phyloP scores from a whole-genome alignment of 495 filamentous ascomycete genomes.

The Penicillium manginii region DNA sequence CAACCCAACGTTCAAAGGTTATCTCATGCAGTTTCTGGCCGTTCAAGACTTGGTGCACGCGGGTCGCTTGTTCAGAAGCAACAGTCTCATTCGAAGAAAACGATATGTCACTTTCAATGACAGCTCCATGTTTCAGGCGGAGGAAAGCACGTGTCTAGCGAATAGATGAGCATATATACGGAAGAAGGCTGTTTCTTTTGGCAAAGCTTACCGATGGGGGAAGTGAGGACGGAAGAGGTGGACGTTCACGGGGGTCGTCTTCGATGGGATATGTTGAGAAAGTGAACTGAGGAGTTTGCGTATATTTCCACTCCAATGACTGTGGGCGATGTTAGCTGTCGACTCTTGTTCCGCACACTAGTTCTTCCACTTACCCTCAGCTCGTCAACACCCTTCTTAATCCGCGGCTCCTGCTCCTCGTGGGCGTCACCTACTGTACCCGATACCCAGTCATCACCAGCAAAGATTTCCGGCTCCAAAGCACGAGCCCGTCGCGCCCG shows the following conservation, averaged over 20 bases:
- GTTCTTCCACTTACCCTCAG: conserved; percentile 50
- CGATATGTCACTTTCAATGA: conserved; percentile 51
- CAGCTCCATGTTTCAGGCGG: conserved; percentile 46
- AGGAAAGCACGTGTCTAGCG: conserved; percentile 44
- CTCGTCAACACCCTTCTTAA: conserved; percentile 63
- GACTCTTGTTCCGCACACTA: background rate
- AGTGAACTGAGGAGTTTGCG: conserved; percentile 83
- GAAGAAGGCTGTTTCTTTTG: background rate
- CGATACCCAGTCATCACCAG: conserved; percentile 46
- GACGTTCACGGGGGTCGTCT: conserved; percentile 57
- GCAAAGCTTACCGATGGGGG: conserved; percentile 38
- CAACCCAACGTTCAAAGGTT: conserved; percentile 33
- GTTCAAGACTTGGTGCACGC: conserved; percentile 41
- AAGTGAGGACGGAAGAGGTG: conserved; percentile 46
- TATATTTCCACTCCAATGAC: conserved; percentile 78
- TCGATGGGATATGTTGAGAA: conserved; percentile 62
- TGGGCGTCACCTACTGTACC: conserved; percentile 54
- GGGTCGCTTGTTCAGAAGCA: conserved; percentile 41
- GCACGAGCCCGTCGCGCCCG: conserved; percentile 40
- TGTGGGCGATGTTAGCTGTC: conserved; percentile 28
- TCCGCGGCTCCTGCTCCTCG: conserved; percentile 47
- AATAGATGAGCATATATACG: background rate
- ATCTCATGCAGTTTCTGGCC: conserved; percentile 49
- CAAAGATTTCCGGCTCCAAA: conserved; percentile 41
- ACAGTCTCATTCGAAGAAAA: conserved; percentile 35